Conservation (phyloP, 768 basidiomycete species). For the Podaxis pistillaris region DNA sequence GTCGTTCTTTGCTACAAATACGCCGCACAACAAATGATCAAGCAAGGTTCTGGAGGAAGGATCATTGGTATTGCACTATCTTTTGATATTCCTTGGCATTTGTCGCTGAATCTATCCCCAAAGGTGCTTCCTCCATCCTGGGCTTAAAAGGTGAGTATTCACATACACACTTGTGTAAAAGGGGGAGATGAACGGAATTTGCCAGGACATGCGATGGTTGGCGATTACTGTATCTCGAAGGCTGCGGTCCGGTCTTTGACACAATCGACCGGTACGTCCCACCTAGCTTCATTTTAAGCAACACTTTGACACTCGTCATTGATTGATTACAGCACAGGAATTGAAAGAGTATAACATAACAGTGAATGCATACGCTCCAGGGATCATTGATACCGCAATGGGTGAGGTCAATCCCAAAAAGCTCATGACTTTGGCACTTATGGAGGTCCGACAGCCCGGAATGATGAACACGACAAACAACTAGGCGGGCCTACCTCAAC, state of each 20-base stretch:
- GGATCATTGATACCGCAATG: conserved; percentile 18
- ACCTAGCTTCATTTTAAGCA: neutral
- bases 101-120: neutral
- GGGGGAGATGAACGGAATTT: neutral
- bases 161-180: neutral
- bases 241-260: conserved; percentile 40
- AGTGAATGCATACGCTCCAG: conserved; percentile 42
- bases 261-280: conserved; percentile 32
- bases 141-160: conserved; percentile 26
- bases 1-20: conserved; percentile 63
- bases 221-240: conserved; percentile 34
- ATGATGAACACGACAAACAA: neutral
- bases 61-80: conserved; percentile 39
- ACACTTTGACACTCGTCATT: neutral
- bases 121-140: conserved; percentile 26
- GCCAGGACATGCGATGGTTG: neutral
- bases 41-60: conserved; percentile 50
- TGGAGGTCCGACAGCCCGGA: neutral
- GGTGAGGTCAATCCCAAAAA: neutral
- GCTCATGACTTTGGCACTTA: neutral
- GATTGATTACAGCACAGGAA: conserved; percentile 29
- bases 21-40: conserved; percentile 59
- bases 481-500: neutral
- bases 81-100: neutral
- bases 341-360: conserved; percentile 37